Evolutionary conservation across 805 yeast genomes (phyloP), one percentile per base, ranked within the genome.

Genomic region (Saturnispora diversa): DNA sequence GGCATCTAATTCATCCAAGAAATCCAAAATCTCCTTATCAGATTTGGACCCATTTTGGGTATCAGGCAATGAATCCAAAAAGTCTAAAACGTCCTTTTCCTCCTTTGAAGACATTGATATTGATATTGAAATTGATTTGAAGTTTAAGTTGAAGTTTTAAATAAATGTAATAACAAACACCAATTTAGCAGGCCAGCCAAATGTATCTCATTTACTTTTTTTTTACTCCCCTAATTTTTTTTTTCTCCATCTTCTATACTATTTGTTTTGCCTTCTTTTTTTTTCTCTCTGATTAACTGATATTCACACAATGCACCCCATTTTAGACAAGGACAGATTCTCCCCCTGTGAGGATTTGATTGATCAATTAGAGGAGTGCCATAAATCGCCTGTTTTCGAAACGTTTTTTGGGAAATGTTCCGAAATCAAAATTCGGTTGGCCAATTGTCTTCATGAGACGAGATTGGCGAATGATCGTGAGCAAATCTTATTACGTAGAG

Each of bases 281-380:
- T n/a, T n/a, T n/a, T n/a, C n/a, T n/a, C n/a, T n/a, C n/a, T n/a
- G n/a, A n/a, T n/a, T n/a, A n/a, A n/a, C n/a, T n/a, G n/a, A n/a
- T n/a, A n/a, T n/a, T n/a, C n/a, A n/a, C n/a, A 46, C 21, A 10
- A 54, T 54, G 59, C 59, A 54, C 44, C 57, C 59, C 25, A 47
- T 50, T 29, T 44, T 54, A 21, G 59, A 54, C 33, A 54, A 51
- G 40, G 56, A 48, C 7, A 30, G 47, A 20, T 35, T 39, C 20
- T 39, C 43, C 72, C 82, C 82, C 15, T 90, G 98, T 60, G 77
- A 74, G 39, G 84, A 80, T 46, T 70, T 86, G 30, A 86, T 92
- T 58, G 79, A 80, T 46, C 96, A 94, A 0, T 71, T 90, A 5
- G 95, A 90, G 52, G 80, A 84, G 56, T 90, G 98, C 58, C 96